phyloP scores from a whole-genome alignment of 1,284 basidiomycete genomes.

The Heterobasidion annosum region DNA sequence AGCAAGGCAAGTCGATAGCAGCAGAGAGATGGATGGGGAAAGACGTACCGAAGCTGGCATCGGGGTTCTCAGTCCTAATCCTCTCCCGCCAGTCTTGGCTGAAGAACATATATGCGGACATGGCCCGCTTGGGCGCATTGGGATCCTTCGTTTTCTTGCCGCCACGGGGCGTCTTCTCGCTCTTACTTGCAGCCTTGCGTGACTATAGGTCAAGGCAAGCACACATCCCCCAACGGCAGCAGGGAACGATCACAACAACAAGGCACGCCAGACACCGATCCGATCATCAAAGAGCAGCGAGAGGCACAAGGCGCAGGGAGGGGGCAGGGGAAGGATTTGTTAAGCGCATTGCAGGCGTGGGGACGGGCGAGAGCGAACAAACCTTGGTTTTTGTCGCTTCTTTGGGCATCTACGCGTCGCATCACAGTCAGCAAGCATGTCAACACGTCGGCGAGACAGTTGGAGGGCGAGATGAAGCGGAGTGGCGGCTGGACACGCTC shows the following conservation, averaged over 20 bases:
- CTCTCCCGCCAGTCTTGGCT: conserved; percentile 91
- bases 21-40: neutral
- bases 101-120: conserved; percentile 99
- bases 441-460: conserved; percentile 17
- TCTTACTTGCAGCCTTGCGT: conserved; percentile 71
- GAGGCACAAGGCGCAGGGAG: conserved; percentile 10
- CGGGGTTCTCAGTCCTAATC: conserved; percentile 93
- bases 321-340: neutral
- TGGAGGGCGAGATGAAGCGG: conserved; percentile 8
- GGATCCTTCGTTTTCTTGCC: conserved; percentile 65
- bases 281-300: neutral
- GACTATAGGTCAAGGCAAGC: conserved; percentile 16
- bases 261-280: neutral
- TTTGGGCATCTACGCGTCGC: conserved; percentile 66
- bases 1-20: conserved; percentile 11
- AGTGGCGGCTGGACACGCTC: neutral
- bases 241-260: neutral
- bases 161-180: conserved; percentile 41
- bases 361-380: conserved; percentile 15
- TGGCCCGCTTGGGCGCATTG: conserved; percentile 81
- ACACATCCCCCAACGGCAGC: conserved; percentile 5
- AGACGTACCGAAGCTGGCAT: conserved; percentile 79
- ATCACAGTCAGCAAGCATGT: conserved; percentile 23
- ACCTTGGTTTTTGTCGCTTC: conserved; percentile 72
- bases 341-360: conserved; percentile 1